phyloP scores from a whole-genome alignment of 768 basidiomycete genomes.

The Trametes meyenii region DNA sequence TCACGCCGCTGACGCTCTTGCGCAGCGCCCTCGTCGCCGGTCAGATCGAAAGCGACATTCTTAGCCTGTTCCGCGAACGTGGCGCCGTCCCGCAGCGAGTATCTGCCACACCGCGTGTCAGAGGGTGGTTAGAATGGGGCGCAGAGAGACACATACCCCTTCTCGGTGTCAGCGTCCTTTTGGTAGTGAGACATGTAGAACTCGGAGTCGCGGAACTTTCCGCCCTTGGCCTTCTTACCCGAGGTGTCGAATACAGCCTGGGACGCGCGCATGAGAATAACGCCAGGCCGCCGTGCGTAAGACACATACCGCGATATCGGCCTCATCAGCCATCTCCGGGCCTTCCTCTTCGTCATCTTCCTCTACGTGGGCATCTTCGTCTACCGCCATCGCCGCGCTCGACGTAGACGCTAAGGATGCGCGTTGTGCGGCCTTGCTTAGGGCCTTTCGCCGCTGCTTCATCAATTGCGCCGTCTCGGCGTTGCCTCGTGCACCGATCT shows the following conservation, averaged over 20 bases:
- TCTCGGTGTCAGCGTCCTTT: conserved; percentile 83
- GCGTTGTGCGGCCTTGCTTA: conserved; percentile 65
- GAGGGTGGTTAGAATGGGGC: background rate
- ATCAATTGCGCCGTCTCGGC: conserved; percentile 69
- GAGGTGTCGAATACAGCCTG: conserved; percentile 68
- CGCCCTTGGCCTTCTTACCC: conserved; percentile 42
- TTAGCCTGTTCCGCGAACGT: conserved; percentile 86
- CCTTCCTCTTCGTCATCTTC: conserved; percentile 33
- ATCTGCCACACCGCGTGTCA: conserved; percentile 47
- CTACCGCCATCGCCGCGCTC: conserved; percentile 35
- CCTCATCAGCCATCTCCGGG: conserved; percentile 78
- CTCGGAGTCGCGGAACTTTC: conserved; percentile 71
- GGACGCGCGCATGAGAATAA: conserved; percentile 5
- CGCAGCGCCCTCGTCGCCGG: conserved; percentile 71
- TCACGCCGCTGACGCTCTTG: conserved; percentile 62
- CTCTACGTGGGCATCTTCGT: conserved; percentile 38
- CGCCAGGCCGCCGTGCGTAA: background rate
- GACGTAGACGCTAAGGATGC: conserved; percentile 40
- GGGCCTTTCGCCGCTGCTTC: conserved; percentile 82
- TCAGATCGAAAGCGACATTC: conserved; percentile 79
- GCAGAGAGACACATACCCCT: conserved; percentile 61
- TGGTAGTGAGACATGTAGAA: conserved; percentile 95
- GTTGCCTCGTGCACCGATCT: conserved; percentile 77
- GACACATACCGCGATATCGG: conserved; percentile 66
- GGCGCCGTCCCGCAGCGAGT: conserved; percentile 86